Percentiles rank a stretch among this genome's conserved stretches.
These are phyloP conservation scores for Fragaria iinumae DNA, from an alignment of 306 rosid genomes.

Conservation along the genomic window DNA sequence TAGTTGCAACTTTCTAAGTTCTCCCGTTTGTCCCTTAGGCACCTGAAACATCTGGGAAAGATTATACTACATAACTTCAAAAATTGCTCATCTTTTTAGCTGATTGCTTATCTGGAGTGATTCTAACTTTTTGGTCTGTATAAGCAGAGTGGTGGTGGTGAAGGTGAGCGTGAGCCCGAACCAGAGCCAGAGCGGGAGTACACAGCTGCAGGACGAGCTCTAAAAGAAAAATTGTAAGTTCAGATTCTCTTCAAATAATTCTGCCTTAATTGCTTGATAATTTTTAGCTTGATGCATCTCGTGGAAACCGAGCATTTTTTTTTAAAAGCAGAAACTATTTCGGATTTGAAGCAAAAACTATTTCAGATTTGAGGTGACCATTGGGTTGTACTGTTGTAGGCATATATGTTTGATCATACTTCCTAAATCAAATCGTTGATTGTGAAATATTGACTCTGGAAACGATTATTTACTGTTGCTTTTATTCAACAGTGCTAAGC, in stretches of 20 bases:
- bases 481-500: slow-evolving; percentile 70
- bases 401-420: not conserved
- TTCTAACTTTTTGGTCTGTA: slow-evolving; percentile 34
- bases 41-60: slow-evolving; percentile 4
- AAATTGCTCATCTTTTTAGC: not conserved
- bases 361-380: not conserved
- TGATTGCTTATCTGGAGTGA: slow-evolving; percentile 3
- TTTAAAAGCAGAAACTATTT: not conserved
- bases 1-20: not conserved
- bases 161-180: slow-evolving; percentile 71
- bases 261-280: not conserved
- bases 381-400: not conserved
- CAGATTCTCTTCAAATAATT: slow-evolving; percentile 15
- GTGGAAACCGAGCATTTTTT: not conserved
- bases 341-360: not conserved
- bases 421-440: not conserved
- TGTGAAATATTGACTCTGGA: not conserved
- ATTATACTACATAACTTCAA: not conserved
- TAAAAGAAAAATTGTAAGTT: slow-evolving; percentile 79
- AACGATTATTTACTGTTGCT: slow-evolving; percentile 14
- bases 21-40: not conserved
- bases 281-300: not conserved
- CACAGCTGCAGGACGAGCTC: slow-evolving; percentile 97
- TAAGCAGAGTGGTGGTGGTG: slow-evolving; percentile 79
- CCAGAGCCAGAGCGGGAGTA: slow-evolving; percentile 95